These are phyloP conservation scores for Eucalyptus caleyi DNA, from an alignment of 345 rosid genomes.

Conservation along the genomic window DNA sequence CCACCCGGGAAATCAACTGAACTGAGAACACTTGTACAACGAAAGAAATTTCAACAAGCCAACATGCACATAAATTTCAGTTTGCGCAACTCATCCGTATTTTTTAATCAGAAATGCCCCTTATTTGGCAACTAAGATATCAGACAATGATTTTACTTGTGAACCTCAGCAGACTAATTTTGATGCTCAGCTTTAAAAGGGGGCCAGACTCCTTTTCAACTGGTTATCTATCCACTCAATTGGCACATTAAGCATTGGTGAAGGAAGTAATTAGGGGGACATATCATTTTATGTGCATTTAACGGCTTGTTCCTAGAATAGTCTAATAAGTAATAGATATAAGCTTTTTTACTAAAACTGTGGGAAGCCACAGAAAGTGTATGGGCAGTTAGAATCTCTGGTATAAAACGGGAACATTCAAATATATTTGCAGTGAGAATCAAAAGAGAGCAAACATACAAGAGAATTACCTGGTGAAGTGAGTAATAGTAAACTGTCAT, in stretches of 20 bases:
- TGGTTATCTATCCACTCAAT: neutral
- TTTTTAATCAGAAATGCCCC: neutral
- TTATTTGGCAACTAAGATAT: neutral
- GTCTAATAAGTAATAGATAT: neutral
- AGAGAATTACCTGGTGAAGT: neutral
- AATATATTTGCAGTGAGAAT: neutral
- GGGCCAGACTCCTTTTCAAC: neutral
- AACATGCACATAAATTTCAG: neutral
- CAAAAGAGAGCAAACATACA: neutral
- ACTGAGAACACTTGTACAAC: neutral
- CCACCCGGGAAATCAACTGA: slow-evolving; percentile 38
- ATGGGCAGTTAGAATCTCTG: neutral
- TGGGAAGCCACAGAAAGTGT: neutral
- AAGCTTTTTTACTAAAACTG: neutral
- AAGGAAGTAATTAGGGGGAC: neutral
- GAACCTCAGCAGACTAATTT: neutral
- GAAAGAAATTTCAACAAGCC: neutral
- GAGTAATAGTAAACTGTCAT: slow-evolving; percentile 36
- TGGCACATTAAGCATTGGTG: neutral
- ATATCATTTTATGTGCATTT: neutral
- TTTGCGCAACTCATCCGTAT: neutral
- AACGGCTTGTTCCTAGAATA: neutral
- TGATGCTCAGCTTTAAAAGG: neutral
- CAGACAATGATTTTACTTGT: neutral
- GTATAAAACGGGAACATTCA: neutral